phyloP scores from a whole-genome alignment of 2,329 filamentous ascomycete genomes.

The Microascus cirrosus region DNA sequence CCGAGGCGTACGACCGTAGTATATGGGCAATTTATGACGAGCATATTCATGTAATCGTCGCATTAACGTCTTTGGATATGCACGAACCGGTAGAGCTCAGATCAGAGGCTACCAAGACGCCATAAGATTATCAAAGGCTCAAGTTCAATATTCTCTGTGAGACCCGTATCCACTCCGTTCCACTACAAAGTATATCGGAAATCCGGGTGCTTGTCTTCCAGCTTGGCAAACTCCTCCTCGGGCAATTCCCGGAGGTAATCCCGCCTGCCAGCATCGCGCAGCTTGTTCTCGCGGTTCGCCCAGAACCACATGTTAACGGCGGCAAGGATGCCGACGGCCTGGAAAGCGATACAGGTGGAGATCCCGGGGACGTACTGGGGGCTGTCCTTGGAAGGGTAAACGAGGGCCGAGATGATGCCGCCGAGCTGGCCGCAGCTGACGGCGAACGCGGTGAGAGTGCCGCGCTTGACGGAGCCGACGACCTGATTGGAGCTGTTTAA shows the following conservation, averaged over 20 bases:
- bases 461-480: slow-evolving; percentile 32
- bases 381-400: slow-evolving; percentile 13
- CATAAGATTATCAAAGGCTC: background rate
- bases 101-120: background rate
- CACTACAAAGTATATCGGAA: slow-evolving; percentile 21
- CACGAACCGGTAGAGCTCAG: background rate
- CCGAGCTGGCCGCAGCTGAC: slow-evolving; percentile 31
- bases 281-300: slow-evolving; percentile 18
- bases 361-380: slow-evolving; percentile 17
- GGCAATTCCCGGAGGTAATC: slow-evolving; percentile 20
- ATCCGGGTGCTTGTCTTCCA: slow-evolving; percentile 25
- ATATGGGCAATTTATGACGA: too few relatives aligned
- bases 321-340: slow-evolving; percentile 7
- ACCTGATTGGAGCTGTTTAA: slow-evolving; percentile 25
- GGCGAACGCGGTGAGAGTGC: slow-evolving; percentile 31
- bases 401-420: slow-evolving; percentile 16
- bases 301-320: slow-evolving; percentile 10
- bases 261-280: slow-evolving; percentile 19
- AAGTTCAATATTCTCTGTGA: background rate
- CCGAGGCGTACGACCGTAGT: too few relatives aligned
- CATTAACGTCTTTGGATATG: background rate
- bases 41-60: background rate
- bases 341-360: slow-evolving; percentile 18
- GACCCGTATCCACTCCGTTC: slow-evolving; percentile 8
- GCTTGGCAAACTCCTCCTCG: slow-evolving; percentile 21